Base-by-base conservation (phyloP, 768 basidiomycete species). In the Goffeauzyma gilvescens region DNA sequence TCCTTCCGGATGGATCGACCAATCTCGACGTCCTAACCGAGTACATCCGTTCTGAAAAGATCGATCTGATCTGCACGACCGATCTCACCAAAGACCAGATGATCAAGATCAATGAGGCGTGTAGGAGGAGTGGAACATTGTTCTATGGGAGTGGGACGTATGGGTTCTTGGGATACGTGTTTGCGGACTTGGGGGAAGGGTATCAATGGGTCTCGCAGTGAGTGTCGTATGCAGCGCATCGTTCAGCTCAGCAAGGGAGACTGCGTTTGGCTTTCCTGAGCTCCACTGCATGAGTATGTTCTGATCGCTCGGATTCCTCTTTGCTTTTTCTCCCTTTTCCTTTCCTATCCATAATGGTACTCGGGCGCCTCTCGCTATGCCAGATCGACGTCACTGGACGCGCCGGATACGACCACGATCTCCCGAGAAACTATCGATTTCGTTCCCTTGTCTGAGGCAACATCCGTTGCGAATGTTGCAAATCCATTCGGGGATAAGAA, bases 81-180 rank as follows among this genome's bases (percentile, higher is more conserved):
- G 87, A 93, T 62, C 70, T 75, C 68, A 68, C 75, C 50, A 70
- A 73, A 46, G 70, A 77, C 38, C 71, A 69, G 49, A 62, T 85
- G 62, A 86, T 89, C 58, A 68, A 81, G 37, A 69, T 89, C 41
- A 89, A 95, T 60, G 72, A 74, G 39, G 69, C 75, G n/a, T 85
- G 86, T 60, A 71, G 87, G 46, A 70, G 72, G 44, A 67, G 73
- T 37, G 66, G 69, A 32, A 85, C 78, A 49, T 78, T 82, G 5
- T 79, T 96, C 60, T 95, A 93, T 54, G 75, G 79, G n/a, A 87
- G 87, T 1, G 83, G 83, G 9, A 79, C 81, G 13, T 89, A 85
- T 59, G 90, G 90, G 17, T 69, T 89, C 46, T 67, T 77, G 34
- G 90, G 90, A 13, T 98, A 85, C 65, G 84, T 93, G 55, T 93